Conservation (phyloP, 495 filamentous ascomycete genomes). For the Saxispiralis lemnorum region DNA sequence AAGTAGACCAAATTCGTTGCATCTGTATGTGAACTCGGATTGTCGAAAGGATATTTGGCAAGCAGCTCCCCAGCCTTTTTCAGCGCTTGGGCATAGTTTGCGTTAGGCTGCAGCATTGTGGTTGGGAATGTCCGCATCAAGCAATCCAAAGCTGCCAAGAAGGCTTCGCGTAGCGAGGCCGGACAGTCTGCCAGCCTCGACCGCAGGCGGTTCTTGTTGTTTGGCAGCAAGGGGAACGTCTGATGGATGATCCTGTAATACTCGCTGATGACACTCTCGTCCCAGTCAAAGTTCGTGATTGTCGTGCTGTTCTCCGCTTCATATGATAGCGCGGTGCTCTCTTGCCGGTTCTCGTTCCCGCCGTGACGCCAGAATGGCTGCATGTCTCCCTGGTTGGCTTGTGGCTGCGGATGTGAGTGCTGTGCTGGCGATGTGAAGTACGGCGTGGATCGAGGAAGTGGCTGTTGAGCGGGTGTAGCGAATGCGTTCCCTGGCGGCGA, state of each 20-base stretch:
- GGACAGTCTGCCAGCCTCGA: slow-evolving; percentile 44
- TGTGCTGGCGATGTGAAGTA: background rate
- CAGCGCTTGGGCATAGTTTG: slow-evolving; percentile 13
- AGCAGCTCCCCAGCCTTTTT: slow-evolving; percentile 34
- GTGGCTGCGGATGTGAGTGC: background rate
- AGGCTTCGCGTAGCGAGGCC: slow-evolving; percentile 46
- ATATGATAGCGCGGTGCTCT: slow-evolving; percentile 1
- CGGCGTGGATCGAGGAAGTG: background rate
- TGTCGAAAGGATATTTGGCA: slow-evolving; percentile 35
- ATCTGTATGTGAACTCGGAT: slow-evolving; percentile 25
- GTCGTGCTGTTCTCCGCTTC: slow-evolving; percentile 1
- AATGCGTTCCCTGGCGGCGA: background rate
- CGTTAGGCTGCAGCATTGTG: slow-evolving; percentile 23
- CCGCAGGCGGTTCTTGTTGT: slow-evolving; percentile 43
- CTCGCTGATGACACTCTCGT: slow-evolving; percentile 15
- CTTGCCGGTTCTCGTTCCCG: background rate
- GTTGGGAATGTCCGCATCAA: slow-evolving; percentile 39
- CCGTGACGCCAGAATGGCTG: slow-evolving; percentile 14
- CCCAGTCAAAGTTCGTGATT: slow-evolving; percentile 11
- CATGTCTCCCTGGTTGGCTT: background rate
- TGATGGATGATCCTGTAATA: slow-evolving; percentile 42
- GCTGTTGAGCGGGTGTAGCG: background rate
- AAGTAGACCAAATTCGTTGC: slow-evolving; percentile 41
- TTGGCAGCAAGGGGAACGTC: slow-evolving; percentile 55
- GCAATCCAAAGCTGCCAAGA: slow-evolving; percentile 49